A percentile compares a stretch with the other conserved stretches of the same genome.
Evolutionary conservation across 1,139 yeast species (phyloP).

Genomic region (Debaryomyces sp.): DNA sequence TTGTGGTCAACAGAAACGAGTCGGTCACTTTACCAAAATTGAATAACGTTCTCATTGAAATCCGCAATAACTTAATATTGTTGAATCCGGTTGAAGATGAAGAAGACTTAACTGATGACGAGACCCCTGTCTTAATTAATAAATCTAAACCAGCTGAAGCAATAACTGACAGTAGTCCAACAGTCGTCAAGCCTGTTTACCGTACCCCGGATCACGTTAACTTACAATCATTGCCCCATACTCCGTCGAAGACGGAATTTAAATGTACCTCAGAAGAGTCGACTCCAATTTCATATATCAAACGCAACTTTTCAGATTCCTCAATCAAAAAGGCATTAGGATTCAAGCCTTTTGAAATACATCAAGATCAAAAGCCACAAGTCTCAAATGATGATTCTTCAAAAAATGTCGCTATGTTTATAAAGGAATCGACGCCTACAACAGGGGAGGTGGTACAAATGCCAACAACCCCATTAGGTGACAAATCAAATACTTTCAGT

Average conservation of each 20-base stretch:
- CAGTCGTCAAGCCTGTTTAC: neutral
- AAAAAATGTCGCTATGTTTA: neutral
- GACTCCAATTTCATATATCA: conserved; percentile 19
- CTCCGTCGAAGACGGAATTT: conserved; percentile 21
- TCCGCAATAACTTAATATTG: conserved; percentile 60
- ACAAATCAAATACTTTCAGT: conserved; percentile 26
- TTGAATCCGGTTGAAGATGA: conserved; percentile 53
- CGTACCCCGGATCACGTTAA: conserved; percentile 8
- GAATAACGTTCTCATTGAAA: conserved; percentile 60
- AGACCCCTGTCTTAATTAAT: conserved; percentile 27
- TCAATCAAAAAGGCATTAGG: conserved; percentile 5
- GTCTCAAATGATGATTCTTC: neutral
- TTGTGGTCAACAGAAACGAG: conserved; percentile 57
- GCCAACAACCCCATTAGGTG: conserved; percentile 26
- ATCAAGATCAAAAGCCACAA: conserved; percentile 4
- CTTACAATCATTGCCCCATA: conserved; percentile 13
- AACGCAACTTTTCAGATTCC: conserved; percentile 3
- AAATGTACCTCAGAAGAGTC: conserved; percentile 26
- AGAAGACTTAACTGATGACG: conserved; percentile 47
- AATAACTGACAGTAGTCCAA: conserved; percentile 7
- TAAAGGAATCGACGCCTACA: conserved; percentile 7
- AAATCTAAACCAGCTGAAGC: conserved; percentile 11
- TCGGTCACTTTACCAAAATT: conserved; percentile 56
- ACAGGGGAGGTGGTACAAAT: conserved; percentile 5
- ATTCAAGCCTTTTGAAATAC: conserved; percentile 3